Base-by-base conservation (phyloP, 169 alveolate species). In the Plasmodium blacklocki region DNA sequence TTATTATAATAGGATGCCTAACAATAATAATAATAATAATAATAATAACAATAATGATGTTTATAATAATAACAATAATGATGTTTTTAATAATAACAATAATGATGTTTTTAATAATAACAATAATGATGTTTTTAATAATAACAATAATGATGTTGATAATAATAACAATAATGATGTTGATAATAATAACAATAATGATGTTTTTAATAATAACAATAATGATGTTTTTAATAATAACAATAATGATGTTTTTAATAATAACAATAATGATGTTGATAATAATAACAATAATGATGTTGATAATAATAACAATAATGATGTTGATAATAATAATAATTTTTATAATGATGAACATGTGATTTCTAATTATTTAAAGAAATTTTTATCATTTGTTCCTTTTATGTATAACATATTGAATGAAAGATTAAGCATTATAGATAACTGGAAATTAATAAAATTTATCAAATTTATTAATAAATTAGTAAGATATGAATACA, bases 381-480 rank as follows among this genome's bases (percentile, higher is more conserved):
- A 78, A 58, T 78, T 64, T 60, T 50, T 78, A 18, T 15, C 78
- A 0, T 78, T 78, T 45, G 67, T 78, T 52, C 89, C 89, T 0
- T 43, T 78, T 9, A 78, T 78, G 29, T 78, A 78, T 8, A 78
- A 58, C 59, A 50, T 78, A 18, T 23, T 78, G 1, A 78, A 66
- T 56, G 89, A 78, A 29, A 56, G 89, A 9, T 58, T 78, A 43
- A 45, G 45, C 26, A 19, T 78, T 15, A 78, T 78, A 12, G 89
- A 66, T 26, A 78, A 78, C 23, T 78, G 89, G 89, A 78, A 67
- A 45, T 12, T 78, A 8, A 78, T 78, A 21, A 78, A 78, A 19
- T 64, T 78, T 2, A 47, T 78, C 0, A 78, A 78, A 23, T 78
- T 78, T 78, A 14, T 78, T 15, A 78, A 64, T 12, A 64, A 45